Evolutionary conservation across 2,329 filamentous ascomycete species (phyloP), one percentile per base, ranked within the genome.

Genomic region (Alternaria sp.): DNA sequence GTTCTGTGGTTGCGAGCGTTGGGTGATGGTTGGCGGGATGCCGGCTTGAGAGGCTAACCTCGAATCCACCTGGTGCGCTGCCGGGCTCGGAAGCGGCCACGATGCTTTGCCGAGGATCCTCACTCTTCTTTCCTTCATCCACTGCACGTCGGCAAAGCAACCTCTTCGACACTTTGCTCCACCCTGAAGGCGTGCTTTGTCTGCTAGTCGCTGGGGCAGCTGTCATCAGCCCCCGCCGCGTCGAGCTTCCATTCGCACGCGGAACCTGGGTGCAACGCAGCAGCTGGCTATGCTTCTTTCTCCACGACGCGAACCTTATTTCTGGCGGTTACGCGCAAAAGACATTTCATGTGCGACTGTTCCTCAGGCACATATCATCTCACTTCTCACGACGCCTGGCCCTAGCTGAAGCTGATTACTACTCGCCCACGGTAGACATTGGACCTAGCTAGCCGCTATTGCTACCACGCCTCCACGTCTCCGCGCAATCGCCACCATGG

Each of bases 241-340:
- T 21, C 23, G 39, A 59, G 17, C 14, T 31, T 40, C 17, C 10
- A 48, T 26, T 46, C 33, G 40, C 10, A 21, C 24, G 44, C 14
- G 31, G 36, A 42, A 31, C 28, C 45, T 29, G 40, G 40, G 63
- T 63, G 66, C 44, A 60, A 62, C 57, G 59, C 63, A 58, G 58
- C 54, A 49, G 31, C 51, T 54, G 51, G 62, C 51, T 46, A 50
- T 62, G 58, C 51, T 60, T 45, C 60, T 54, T 54, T 54, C 59
- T 45, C 54, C 53, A 61, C 51, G 40, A 54, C 50, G 54, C 36
- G 39, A 60, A 60, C 58, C 60, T 56, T 54, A 51, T 54, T 31
- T 23, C 26, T 42, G 52, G 39, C 31, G 48, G 45, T 42, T 56
- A 62, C 56, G 53, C 48, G 37, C 58, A 37, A 61, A 61, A 58